A percentile compares a stretch with the other conserved stretches of the same genome.
These are phyloP conservation scores for Cladosporium sp. DNA, from an alignment of 2,329 filamentous ascomycete species.

Conservation along the genomic window DNA sequence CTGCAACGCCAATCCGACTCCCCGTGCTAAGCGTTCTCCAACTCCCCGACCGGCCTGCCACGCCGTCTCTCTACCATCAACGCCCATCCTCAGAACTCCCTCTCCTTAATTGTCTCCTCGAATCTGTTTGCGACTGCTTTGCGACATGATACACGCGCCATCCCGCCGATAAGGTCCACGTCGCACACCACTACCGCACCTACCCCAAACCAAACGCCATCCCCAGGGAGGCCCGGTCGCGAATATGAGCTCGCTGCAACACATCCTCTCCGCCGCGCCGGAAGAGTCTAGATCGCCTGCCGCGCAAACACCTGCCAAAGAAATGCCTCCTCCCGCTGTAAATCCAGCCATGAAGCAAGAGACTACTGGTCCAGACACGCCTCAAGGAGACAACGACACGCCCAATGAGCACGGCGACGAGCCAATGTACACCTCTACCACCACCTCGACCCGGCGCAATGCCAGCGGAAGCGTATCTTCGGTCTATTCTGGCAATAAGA, in stretches of 20 bases:
- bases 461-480: constrained; percentile 66
- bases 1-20: background rate
- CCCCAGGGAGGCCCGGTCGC: background rate
- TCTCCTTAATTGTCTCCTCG: background rate
- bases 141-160: constrained; percentile 15
- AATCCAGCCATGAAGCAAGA: constrained; percentile 11
- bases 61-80: background rate
- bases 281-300: constrained; percentile 15
- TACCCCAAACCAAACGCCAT: background rate
- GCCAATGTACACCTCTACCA: constrained; percentile 48
- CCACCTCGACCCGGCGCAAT: constrained; percentile 58
- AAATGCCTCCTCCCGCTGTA: constrained; percentile 7
- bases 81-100: background rate
- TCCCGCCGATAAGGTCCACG: constrained; percentile 7
- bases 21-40: background rate
- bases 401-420: constrained; percentile 12
- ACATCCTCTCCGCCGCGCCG: constrained; percentile 33
- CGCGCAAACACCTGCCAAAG: constrained; percentile 10
- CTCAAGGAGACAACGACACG: constrained; percentile 10
- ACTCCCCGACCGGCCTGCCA: background rate
- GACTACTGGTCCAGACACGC: constrained; percentile 9
- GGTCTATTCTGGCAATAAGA: constrained; percentile 72
- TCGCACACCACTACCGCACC: constrained; percentile 11
- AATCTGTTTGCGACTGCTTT: background rate
- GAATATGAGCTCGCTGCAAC: constrained; percentile 26